These are phyloP conservation scores for Ceratocystis cubensis DNA, from an alignment of 2,329 filamentous ascomycete species.

Conservation along the genomic window DNA sequence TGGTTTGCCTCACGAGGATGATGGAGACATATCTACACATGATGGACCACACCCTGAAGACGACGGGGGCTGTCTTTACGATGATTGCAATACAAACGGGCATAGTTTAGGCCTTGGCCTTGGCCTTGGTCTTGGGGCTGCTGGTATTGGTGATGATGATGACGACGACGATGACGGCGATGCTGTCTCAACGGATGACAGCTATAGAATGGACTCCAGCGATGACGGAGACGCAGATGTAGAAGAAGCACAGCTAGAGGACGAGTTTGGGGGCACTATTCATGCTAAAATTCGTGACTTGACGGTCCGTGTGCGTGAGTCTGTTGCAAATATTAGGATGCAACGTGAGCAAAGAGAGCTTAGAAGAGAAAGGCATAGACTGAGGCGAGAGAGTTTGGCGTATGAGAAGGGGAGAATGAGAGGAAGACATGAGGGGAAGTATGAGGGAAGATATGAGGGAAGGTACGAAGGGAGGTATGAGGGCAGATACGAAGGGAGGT, in stretches of 20 bases:
- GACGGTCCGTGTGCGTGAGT: slow-evolving; percentile 10
- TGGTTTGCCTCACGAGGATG: neutral
- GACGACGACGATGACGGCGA: slow-evolving; percentile 14
- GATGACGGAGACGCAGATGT: slow-evolving; percentile 15
- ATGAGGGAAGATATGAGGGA: neutral
- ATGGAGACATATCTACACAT: neutral
- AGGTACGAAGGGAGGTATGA: neutral
- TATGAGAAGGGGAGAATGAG: neutral
- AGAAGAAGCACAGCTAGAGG: slow-evolving; percentile 23
- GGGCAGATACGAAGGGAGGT: neutral
- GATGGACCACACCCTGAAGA: neutral
- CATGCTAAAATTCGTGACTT: slow-evolving; percentile 16
- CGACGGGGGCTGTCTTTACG: neutral
- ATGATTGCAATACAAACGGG: slow-evolving; percentile 14
- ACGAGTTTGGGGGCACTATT: slow-evolving; percentile 13
- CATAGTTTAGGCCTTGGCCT: neutral
- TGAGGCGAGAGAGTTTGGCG: neutral
- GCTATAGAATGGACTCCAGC: slow-evolving; percentile 6
- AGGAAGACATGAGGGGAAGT: neutral
- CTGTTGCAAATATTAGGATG: neutral
- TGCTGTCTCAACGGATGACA: slow-evolving; percentile 5
- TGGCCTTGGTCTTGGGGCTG: too few relatives aligned
- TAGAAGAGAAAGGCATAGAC: neutral
- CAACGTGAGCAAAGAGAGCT: slow-evolving; percentile 2
- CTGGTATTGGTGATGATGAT: neutral